A percentile compares a stretch with the other conserved stretches of the same genome.
phyloP scores from a whole-genome alignment of 768 basidiomycete genomes.

The Boletus huronensis region DNA sequence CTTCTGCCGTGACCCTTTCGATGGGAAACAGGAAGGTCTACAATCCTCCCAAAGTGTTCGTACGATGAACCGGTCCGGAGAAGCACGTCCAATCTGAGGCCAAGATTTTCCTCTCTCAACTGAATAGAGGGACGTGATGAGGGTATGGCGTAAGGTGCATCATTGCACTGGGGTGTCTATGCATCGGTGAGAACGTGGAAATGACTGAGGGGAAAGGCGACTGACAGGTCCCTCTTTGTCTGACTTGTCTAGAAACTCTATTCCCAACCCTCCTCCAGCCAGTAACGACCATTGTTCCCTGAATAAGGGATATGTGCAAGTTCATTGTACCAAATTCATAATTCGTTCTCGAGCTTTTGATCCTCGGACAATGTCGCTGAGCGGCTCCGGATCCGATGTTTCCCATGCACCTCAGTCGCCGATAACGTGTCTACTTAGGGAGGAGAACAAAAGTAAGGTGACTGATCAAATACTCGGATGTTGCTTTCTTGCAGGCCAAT shows the following conservation, averaged over 20 bases:
- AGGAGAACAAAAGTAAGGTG: background rate
- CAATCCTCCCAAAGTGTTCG: background rate
- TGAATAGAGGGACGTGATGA: slow-evolving; percentile 5
- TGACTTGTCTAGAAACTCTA: background rate
- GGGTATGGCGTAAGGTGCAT: slow-evolving; percentile 1
- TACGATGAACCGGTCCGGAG: slow-evolving; percentile 10
- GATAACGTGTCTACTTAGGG: background rate
- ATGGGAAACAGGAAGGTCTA: slow-evolving; percentile 15
- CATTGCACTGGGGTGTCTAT: slow-evolving; percentile 4
- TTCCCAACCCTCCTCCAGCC: background rate
- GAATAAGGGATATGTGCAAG: background rate
- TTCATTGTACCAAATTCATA: background rate
- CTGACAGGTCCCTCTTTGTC: background rate
- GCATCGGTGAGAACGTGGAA: slow-evolving; percentile 10
- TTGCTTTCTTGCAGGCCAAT: background rate
- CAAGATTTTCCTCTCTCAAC: background rate
- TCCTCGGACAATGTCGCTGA: slow-evolving; percentile 3
- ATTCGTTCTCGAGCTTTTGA: slow-evolving; percentile 3
- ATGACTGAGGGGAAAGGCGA: background rate
- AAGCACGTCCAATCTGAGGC: background rate
- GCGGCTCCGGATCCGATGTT: background rate
- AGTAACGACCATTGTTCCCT: background rate
- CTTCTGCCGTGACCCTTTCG: no score
- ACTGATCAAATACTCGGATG: background rate
- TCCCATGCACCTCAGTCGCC: background rate